Evolutionary conservation across 2,329 filamentous ascomycete species (phyloP).

Genomic region (Penicillium hesseltinei): DNA sequence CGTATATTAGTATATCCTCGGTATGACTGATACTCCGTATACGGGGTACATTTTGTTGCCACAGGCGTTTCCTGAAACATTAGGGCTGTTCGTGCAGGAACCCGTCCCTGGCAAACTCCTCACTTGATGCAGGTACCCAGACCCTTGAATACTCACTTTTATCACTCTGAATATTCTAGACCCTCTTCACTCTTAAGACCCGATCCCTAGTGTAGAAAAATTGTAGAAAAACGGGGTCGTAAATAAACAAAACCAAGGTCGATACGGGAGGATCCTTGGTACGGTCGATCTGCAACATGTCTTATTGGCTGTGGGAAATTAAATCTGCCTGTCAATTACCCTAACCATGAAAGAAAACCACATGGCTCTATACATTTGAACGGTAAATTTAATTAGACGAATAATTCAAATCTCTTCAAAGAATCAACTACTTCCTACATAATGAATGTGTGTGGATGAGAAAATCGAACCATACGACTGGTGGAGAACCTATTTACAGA

Average conservation of each 20-base stretch:
- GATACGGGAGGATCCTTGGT: conserved; percentile 11
- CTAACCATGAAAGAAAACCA: neutral
- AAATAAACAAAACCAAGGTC: conserved; percentile 11
- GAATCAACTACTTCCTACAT: neutral
- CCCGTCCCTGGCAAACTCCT: conserved; percentile 2
- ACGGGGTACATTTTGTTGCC: neutral
- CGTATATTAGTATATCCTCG: neutral
- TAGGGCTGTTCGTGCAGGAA: conserved; percentile 6
- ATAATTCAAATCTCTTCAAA: neutral
- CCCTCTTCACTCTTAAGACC: too few species aligned
- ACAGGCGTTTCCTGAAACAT: conserved; percentile 2
- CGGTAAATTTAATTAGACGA: neutral
- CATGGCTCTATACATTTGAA: neutral
- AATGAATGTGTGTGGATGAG: neutral
- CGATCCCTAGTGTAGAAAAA: neutral
- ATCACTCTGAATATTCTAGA: neutral
- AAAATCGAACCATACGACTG: neutral
- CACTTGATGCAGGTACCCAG: conserved; percentile 1
- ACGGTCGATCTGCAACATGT: conserved; percentile 1
- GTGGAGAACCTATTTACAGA: conserved; percentile 18
- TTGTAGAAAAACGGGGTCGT: neutral
- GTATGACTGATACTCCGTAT: neutral
- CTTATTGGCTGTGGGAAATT: conserved; percentile 8
- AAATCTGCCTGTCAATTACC: neutral
- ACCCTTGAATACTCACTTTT: neutral